These are phyloP conservation scores for Chaetomiaceae sp. DNA, from an alignment of 2,329 filamentous ascomycete species.

Conservation along the genomic window DNA sequence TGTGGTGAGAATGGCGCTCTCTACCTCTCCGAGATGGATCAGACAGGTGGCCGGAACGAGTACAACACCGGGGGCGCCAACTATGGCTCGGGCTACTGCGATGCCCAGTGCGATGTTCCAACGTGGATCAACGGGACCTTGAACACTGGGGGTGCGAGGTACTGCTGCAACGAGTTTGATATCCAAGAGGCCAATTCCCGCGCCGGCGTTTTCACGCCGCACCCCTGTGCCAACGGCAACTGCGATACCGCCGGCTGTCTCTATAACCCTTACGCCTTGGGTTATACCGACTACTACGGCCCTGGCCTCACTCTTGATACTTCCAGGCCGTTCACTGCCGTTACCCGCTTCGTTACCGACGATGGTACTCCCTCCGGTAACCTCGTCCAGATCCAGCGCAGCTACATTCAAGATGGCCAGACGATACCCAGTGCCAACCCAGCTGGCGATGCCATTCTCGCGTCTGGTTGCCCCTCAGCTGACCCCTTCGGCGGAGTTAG, in stretches of 20 bases:
- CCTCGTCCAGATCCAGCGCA: slow-evolving; percentile 41
- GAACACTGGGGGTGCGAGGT: slow-evolving; percentile 39
- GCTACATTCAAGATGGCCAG: slow-evolving; percentile 44
- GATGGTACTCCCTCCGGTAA: slow-evolving; percentile 22
- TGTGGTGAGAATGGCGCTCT: slow-evolving; percentile 62
- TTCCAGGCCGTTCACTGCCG: slow-evolving; percentile 33
- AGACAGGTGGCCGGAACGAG: slow-evolving; percentile 46
- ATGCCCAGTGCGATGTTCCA: slow-evolving; percentile 38
- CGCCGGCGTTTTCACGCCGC: slow-evolving; percentile 43
- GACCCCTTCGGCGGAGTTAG: slow-evolving; percentile 22
- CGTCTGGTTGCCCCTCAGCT: slow-evolving; percentile 18
- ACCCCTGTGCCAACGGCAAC: slow-evolving; percentile 36
- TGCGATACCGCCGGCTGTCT: slow-evolving; percentile 41
- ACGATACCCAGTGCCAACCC: slow-evolving; percentile 36
- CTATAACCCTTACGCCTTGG: slow-evolving; percentile 32
- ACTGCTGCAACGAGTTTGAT: slow-evolving; percentile 53
- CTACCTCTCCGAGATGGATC: slow-evolving; percentile 53
- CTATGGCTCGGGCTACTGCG: slow-evolving; percentile 42
- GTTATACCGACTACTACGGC: slow-evolving; percentile 34
- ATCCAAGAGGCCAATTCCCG: slow-evolving; percentile 50
- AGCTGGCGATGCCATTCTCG: background rate
- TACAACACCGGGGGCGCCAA: slow-evolving; percentile 49
- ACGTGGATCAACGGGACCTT: slow-evolving; percentile 46
- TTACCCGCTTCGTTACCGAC: slow-evolving; percentile 43
- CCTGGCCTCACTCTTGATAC: slow-evolving; percentile 26